Percentiles rank a stretch among this genome's conserved stretches.
These are phyloP conservation scores for Euphrasia arctica DNA, from an alignment of 305 asterid genomes.

Conservation along the genomic window DNA sequence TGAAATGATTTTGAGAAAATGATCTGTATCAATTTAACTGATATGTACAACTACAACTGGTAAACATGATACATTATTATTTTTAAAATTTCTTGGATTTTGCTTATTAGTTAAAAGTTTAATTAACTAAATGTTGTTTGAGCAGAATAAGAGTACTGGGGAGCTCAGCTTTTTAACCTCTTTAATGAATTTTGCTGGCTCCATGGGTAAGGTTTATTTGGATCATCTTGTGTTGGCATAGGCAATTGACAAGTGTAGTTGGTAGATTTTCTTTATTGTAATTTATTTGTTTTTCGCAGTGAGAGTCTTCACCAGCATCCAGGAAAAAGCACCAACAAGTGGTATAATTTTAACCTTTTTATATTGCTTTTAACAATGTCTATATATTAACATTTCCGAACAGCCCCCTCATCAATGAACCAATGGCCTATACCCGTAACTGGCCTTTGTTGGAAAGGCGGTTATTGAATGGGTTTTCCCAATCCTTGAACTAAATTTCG, in stretches of 20 bases:
- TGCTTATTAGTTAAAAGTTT: background rate
- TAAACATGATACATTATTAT: background rate
- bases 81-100: background rate
- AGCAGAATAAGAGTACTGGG: slow-evolving; percentile 91
- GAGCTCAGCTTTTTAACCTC: slow-evolving; percentile 94
- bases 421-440: background rate
- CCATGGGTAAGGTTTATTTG: slow-evolving; percentile 64
- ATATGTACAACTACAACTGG: background rate
- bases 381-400: background rate
- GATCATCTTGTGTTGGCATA: background rate
- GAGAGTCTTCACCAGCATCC: slow-evolving; percentile 86
- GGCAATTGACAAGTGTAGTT: background rate
- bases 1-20: background rate
- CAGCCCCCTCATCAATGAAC: background rate
- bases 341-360: slow-evolving; percentile 45
- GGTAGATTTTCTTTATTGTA: slow-evolving; percentile 10
- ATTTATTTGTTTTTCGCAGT: slow-evolving; percentile 52
- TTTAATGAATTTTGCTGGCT: slow-evolving; percentile 87
- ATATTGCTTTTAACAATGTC: background rate
- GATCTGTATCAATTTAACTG: background rate
- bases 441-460: background rate
- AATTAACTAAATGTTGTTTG: slow-evolving; percentile 22
- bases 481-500: background rate
- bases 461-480: background rate
- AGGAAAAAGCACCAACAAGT: slow-evolving; percentile 88